Evolutionary conservation across 495 filamentous ascomycete species (phyloP), one percentile per base, ranked within the genome.

Genomic region (Schizothecium vesticola): DNA sequence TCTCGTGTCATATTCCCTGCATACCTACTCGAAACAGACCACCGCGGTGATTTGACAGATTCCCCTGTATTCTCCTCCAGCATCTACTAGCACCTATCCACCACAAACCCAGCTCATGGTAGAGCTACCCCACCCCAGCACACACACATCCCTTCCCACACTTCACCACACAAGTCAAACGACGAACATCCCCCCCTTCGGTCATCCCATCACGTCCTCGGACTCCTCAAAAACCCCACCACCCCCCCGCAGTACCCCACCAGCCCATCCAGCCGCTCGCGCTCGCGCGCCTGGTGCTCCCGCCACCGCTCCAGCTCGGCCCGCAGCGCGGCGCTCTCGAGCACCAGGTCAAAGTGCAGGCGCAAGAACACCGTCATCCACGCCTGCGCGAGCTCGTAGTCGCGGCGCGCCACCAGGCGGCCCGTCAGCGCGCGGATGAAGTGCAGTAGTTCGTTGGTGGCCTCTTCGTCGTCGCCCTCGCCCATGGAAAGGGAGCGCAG

Each of bases 351-450:
- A 63, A 81, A 82, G 78, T 97, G 93, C 43, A 94, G 76, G 61
- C 89, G 86, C 65, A 99, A 72, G 72, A 97, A 95, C 0, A 97
- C 93, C 19, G 88, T 87, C 91, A 99, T 97, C 95, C 96, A 99
- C 11, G 92, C 92, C 79, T 97, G 93, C 56, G 92, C 89, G 60
- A 99, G 84, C 75, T 99, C 95, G 76, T 94, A 99, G 80, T 99
- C 95, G 57, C 83, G 85, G 66, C 86, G 86, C 56, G 84, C 80
- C 22, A 79, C 78, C 26, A 98, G 80, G 19, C 90, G 84, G 66
- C 78, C 80, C 0, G 91, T 94, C 59, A 99, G 79, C 5, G 93
- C 92, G 10, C 77, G 65, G 36, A 98, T 87, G 72, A 99, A 97
- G 60, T 85, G 82, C 2, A 83, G 72, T 16, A 83, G 66, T 73